Percentiles rank a stretch among this genome's conserved stretches.
Conservation (phyloP, 495 filamentous ascomycete genomes). For the Trichocladium uniseriatum region DNA sequence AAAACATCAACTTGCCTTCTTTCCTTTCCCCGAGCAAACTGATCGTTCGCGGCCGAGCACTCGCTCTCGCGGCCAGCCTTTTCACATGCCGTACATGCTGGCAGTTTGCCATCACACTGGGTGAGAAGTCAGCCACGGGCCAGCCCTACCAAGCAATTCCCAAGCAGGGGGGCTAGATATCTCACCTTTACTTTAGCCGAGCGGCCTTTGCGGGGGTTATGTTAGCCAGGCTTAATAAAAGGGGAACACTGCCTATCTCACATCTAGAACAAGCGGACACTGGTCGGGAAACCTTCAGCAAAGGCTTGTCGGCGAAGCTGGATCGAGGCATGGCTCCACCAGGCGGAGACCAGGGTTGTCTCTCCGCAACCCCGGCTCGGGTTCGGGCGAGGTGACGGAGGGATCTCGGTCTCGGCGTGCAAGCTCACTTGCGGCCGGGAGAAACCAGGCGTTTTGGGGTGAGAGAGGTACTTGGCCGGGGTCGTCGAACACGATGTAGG, state of each 20-base stretch:
- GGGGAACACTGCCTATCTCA: slow-evolving; percentile 21
- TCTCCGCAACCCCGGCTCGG: neutral
- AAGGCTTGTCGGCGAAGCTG: slow-evolving; percentile 57
- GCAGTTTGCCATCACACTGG: slow-evolving; percentile 86
- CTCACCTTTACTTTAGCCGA: slow-evolving; percentile 74
- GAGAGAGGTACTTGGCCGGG: too few species aligned
- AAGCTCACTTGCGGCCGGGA: too few species aligned
- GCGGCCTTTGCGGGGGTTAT: slow-evolving; percentile 40
- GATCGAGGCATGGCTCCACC: slow-evolving; percentile 30
- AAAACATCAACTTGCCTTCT: slow-evolving; percentile 44
- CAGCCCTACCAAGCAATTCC: neutral
- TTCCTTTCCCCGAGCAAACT: slow-evolving; percentile 90
- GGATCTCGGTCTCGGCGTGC: too few species aligned
- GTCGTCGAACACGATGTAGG: too few species aligned
- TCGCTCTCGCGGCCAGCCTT: slow-evolving; percentile 67
- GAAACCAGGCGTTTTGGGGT: too few species aligned
- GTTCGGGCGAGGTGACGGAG: neutral
- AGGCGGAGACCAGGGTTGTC: neutral
- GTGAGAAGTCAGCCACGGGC: slow-evolving; percentile 8
- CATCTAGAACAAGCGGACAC: slow-evolving; percentile 91
- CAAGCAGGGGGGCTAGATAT: neutral
- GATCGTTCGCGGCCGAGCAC: slow-evolving; percentile 88
- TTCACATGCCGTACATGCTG: slow-evolving; percentile 87
- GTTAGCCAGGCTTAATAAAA: slow-evolving; percentile 15
- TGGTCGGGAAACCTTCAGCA: slow-evolving; percentile 81